phyloP scores from a whole-genome alignment of 805 yeast species.

The Lipomyces mesembrius region DNA sequence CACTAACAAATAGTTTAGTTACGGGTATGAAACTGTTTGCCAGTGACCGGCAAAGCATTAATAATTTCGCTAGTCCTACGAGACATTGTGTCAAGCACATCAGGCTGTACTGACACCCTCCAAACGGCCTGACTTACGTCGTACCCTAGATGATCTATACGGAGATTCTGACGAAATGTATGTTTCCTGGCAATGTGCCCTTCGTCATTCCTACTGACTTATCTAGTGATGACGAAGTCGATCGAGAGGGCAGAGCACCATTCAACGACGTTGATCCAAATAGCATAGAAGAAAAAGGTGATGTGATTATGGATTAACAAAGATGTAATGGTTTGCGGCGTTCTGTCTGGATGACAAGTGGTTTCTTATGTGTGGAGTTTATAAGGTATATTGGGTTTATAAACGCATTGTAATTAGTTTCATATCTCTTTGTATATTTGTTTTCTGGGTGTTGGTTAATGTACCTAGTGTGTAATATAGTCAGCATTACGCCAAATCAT shows the following conservation, averaged over 20 bases:
- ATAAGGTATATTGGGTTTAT: neutral
- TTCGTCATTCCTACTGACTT: neutral
- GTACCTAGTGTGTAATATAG: neutral
- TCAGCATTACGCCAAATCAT: neutral
- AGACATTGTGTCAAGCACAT: slow-evolving; percentile 29
- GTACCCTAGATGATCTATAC: slow-evolving; percentile 29
- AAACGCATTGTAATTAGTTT: neutral
- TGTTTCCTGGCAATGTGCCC: neutral
- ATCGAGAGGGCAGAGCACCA: slow-evolving; percentile 28
- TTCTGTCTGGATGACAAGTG: neutral
- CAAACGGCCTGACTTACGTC: slow-evolving; percentile 11
- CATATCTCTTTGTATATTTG: neutral
- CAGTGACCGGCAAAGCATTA: neutral
- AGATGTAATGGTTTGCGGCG: neutral
- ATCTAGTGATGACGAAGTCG: neutral
- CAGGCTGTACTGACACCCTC: slow-evolving; percentile 11
- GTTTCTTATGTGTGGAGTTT: neutral
- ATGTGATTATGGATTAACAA: neutral
- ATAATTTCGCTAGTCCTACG: slow-evolving; percentile 24
- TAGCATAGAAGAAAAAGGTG: neutral
- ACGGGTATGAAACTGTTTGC: slow-evolving; percentile 8
- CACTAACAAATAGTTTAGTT: slow-evolving; percentile 18
- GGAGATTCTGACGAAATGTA: slow-evolving; percentile 15
- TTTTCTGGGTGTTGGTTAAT: neutral
- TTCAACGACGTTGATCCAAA: slow-evolving; percentile 5